Percentiles rank a stretch among this genome's conserved stretches.
Conservation (phyloP, 805 yeast genomes). For the Metschnikowia cubensis region DNA sequence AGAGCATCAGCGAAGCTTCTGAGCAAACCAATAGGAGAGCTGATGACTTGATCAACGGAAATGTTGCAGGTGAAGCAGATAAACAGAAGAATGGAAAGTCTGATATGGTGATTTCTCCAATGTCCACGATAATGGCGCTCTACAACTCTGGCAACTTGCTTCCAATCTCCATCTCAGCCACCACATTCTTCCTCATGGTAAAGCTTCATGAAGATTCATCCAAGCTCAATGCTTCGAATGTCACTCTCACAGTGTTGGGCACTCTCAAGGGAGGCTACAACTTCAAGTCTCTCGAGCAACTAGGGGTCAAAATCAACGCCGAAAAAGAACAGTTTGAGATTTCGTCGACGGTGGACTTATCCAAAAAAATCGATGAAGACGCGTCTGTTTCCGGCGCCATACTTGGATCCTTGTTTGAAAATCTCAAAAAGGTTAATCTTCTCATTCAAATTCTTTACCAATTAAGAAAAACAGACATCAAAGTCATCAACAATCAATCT, state of each 20-base stretch:
- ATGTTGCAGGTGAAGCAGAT: neutral
- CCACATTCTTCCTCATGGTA: constrained; percentile 30
- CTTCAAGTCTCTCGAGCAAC: constrained; percentile 17
- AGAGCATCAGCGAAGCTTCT: neutral
- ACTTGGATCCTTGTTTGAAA: constrained; percentile 26
- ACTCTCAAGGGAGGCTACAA: constrained; percentile 18
- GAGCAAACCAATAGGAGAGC: neutral
- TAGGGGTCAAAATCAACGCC: constrained; percentile 21
- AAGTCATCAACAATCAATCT: constrained; percentile 25
- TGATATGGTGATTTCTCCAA: neutral
- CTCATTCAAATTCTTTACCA: constrained; percentile 34
- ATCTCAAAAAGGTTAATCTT: constrained; percentile 28
- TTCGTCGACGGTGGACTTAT: constrained; percentile 25
- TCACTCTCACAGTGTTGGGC: constrained; percentile 22
- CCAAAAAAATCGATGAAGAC: constrained; percentile 21
- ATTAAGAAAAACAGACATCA: constrained; percentile 24
- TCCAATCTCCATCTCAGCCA: constrained; percentile 32
- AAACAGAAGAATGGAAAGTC: neutral
- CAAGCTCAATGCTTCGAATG: neutral
- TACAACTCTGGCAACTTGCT: constrained; percentile 25
- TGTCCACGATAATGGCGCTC: constrained; percentile 14
- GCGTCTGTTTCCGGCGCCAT: constrained; percentile 12
- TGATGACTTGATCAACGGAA: neutral
- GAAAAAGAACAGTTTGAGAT: constrained; percentile 27
- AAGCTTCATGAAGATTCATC: constrained; percentile 17